These are phyloP conservation scores for Mitragyna speciosa DNA, from an alignment of 257 asterid genomes.

Conservation along the genomic window DNA sequence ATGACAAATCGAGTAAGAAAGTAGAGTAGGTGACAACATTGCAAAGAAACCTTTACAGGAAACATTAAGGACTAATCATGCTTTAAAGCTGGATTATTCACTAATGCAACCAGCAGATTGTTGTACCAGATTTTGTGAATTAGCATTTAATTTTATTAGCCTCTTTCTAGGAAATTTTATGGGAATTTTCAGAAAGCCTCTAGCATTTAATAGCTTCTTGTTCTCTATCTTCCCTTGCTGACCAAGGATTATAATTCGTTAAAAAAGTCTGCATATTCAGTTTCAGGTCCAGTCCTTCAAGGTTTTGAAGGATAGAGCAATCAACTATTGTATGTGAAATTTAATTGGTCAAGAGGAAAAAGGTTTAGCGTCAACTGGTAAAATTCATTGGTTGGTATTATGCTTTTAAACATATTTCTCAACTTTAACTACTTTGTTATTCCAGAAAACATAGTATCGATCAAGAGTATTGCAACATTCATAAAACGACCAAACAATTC, in stretches of 20 bases:
- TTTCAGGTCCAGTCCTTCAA: background rate
- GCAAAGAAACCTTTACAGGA: background rate
- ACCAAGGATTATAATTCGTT: background rate
- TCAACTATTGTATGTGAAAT: background rate
- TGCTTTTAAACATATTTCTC: background rate
- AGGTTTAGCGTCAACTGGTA: background rate
- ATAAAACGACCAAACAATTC: background rate
- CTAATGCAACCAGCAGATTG: background rate
- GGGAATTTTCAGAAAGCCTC: background rate
- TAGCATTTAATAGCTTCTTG: background rate
- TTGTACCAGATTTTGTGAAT: constrained; percentile 14
- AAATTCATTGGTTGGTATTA: no score
- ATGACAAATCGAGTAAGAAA: constrained; percentile 46
- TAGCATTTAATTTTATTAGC: constrained; percentile 4
- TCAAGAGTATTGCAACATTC: background rate
- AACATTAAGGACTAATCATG: background rate
- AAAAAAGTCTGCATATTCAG: background rate
- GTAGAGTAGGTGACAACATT: constrained; percentile 29
- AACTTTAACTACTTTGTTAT: background rate
- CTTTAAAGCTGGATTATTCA: background rate
- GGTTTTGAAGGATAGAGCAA: background rate
- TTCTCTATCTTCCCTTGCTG: background rate
- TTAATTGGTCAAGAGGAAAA: background rate
- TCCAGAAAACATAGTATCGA: background rate
- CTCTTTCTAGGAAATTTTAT: background rate